Base-by-base conservation (phyloP, 352 stramenopile genomes). In the Thraustochytrium sp. region DNA sequence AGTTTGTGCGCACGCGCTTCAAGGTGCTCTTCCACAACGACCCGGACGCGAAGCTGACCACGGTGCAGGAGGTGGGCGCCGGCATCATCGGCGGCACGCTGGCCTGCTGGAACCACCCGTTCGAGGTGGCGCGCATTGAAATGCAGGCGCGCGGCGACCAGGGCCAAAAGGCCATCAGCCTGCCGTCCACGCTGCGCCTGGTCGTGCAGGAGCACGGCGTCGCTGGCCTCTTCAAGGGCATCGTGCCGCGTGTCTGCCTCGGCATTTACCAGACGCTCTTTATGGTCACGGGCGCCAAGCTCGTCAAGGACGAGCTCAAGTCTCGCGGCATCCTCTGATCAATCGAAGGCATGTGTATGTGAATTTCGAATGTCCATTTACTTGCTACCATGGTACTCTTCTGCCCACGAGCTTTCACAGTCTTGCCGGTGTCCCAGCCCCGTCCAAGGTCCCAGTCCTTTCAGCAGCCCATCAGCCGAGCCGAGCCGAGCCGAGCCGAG, bases 101-200 rank as follows among this genome's bases (percentile, higher is more conserved):
- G 54, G 88, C 92, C 56, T 96, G 92, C 89, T 96, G 92, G 92
- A 96, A 96, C 88, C 92, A 96, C 86, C 92, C 92, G 34, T 96
- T 96, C 73, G 92, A 96, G 84, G 92, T 96, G 64, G 92, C 92
- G 53, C 92, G 92, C 76, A 96, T 96, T 84, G 91, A 96, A 88
- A 96, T 96, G 92, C 92, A 96, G 86, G 94, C 91, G 48, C 90
- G 91, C 8, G 92, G 91, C 2, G 92, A 95, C 84, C 91, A 91
- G 53, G 92, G 92, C 34, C 91, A 96, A 84, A 89, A 92, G 56
- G 93, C 93, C 88, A 90, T 94, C 86, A 94, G 92, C 89, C 95
- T 96, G 91, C 65, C 94, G 42, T 91, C 95, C 84, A 92, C 95
- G 53, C 94, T 96, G 87, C 90, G 90, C 82, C 90, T 90, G 3